Base-by-base conservation (phyloP, 1,284 basidiomycete genomes). In the Peniophora sp. region DNA sequence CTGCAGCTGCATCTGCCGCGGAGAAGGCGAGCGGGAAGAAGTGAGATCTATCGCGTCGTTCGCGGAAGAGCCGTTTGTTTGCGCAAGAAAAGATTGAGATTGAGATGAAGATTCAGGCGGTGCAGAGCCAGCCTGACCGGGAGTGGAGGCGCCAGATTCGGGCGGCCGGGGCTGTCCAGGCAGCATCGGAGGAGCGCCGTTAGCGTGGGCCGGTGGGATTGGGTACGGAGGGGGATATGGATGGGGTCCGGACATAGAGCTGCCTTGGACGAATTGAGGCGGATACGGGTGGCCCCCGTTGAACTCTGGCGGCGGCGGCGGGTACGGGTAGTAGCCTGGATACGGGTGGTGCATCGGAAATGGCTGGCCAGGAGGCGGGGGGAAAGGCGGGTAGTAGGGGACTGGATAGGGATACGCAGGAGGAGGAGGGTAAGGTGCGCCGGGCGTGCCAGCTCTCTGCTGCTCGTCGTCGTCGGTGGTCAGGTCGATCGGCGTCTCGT, bases 381-480 rank as follows among this genome's bases (percentile, higher is more conserved):
- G 52, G 54, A 61, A 60, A 53, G 63, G 24, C 38, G 38, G 5
- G n/a, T 17, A 17, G 38, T n/a, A 47, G 47, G 54, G 8, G 22
- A 22, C 9, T 10, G 44, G 23, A n/a, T 23, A 24, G 44, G 23
- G 20, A 22, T 45, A 25, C 24, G 44, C 44, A 45, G 43, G 22
- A 64, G 52, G 58, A 58, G 14, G 73, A 65, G 47, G 70, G 45
- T 46, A 72, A 72, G 49, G 67, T 62, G 50, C 73, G 68, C 34
- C 27, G 63, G 61, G 53, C 73, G 74, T 61, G 73, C 76, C 38
- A 8, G 38, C 8, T 62, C 61, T 54, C 66, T 62, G 53, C 34
- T 51, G 55, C 27, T 73, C 72, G 58, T 78, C 76, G 62, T 80
- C 79, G 62, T 81, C 79, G 49, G 68, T 65, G n/a, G 81, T 83